Evolutionary conservation across 2,329 filamentous ascomycete genomes (phyloP).

Genomic region (Aspergillus latus): DNA sequence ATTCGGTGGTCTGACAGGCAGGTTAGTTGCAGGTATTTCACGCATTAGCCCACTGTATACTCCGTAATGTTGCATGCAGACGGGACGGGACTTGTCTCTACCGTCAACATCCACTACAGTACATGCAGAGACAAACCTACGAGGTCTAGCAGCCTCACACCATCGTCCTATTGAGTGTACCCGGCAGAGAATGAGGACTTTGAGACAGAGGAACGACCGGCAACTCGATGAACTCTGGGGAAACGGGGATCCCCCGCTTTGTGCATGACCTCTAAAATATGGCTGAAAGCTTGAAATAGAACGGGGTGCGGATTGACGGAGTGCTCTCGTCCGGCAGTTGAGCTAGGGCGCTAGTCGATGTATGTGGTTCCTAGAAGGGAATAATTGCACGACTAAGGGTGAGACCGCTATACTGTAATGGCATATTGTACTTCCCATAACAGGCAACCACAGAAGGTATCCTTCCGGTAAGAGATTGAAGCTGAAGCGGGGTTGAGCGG

Average conservation of each 20-base stretch:
- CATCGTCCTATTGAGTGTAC: no score
- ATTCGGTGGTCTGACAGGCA: no score
- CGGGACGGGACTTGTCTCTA: background rate
- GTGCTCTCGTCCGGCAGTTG: slow-evolving; percentile 4
- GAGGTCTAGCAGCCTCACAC: background rate
- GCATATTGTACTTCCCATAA: background rate
- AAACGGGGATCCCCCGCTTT: background rate
- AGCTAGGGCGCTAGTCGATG: background rate
- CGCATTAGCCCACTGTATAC: background rate
- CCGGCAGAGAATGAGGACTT: no score
- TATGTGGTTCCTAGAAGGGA: background rate
- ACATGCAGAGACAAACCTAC: background rate
- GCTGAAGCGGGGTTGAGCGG: background rate
- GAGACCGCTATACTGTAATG: background rate
- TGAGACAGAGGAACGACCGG: background rate
- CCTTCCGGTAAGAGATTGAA: background rate
- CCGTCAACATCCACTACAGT: background rate
- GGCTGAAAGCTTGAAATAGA: background rate
- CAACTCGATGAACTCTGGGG: background rate
- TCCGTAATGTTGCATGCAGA: background rate
- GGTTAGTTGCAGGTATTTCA: background rate
- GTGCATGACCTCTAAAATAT: background rate
- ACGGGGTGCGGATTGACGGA: background rate
- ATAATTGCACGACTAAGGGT: background rate
- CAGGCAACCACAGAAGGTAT: background rate